A percentile compares a stretch with the other conserved stretches of the same genome.
These are phyloP conservation scores for Diospyros lotus DNA, from an alignment of 148 eudicot species.

Conservation along the genomic window DNA sequence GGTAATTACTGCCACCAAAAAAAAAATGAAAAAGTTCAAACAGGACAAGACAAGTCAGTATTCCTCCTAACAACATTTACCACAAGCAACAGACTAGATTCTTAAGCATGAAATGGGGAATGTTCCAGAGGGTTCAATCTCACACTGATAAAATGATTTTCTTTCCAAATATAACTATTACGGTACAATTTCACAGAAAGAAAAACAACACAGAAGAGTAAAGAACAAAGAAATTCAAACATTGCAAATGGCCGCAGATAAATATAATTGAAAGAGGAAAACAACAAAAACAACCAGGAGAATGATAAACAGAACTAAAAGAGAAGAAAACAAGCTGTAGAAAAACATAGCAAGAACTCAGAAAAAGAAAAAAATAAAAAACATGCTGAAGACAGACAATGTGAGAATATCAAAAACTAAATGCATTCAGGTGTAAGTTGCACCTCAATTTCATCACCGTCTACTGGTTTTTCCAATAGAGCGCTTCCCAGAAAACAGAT, in stretches of 20 bases:
- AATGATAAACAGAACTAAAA: background rate
- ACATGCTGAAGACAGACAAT: background rate
- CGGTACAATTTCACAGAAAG: too few species aligned
- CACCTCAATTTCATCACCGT: constrained; percentile 48
- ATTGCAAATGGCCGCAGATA: background rate
- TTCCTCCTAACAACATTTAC: too few species aligned
- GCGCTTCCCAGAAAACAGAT: constrained; percentile 75
- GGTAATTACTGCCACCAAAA: too few species aligned
- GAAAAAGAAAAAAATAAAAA: background rate
- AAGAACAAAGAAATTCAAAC: too few species aligned
- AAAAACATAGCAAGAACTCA: background rate
- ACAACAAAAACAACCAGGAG: background rate
- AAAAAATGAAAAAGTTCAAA: too few species aligned
- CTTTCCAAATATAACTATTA: too few species aligned
- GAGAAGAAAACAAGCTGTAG: background rate
- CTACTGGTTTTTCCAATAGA: constrained; percentile 68
- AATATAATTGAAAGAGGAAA: background rate
- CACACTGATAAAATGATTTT: too few species aligned
- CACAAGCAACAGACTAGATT: too few species aligned
- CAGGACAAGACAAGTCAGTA: too few species aligned
- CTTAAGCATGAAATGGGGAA: too few species aligned
- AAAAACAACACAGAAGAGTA: too few species aligned
- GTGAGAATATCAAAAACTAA: background rate
- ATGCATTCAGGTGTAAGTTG: background rate
- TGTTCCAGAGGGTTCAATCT: too few species aligned